Conservation (phyloP, 1,284 basidiomycete genomes). For the Hemileia vastatrix region DNA sequence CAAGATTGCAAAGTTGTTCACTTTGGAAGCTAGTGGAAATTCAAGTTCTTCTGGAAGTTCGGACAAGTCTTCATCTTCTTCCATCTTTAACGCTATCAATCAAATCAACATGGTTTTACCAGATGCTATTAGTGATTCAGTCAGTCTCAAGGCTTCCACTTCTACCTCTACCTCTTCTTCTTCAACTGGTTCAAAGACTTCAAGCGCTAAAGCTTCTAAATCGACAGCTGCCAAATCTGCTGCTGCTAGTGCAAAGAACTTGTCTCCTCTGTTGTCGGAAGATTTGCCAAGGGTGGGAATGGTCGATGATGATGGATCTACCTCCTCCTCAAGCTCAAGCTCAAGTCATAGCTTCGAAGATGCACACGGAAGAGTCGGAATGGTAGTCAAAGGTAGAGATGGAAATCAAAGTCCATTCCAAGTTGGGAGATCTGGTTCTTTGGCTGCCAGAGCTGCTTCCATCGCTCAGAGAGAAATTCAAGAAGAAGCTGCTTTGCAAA, state of each 20-base stretch:
- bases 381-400: constrained; percentile 8
- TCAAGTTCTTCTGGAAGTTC: not conserved
- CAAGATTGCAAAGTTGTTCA: too few relatives aligned
- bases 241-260: not conserved
- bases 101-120: not conserved
- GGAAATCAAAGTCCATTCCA: not conserved
- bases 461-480: not conserved
- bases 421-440: not conserved
- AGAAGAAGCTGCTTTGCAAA: not conserved
- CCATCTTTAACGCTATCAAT: not conserved
- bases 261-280: not conserved
- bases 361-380: constrained; percentile 9
- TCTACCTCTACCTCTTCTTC: too few relatives aligned
- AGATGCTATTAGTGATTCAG: not conserved
- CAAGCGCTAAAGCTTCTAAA: not conserved
- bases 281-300: constrained; percentile 17
- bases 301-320: constrained; percentile 8
- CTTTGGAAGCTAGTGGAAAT: not conserved
- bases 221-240: not conserved
- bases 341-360: not conserved
- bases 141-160: not conserved
- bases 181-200: not conserved
- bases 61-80: not conserved
- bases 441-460: constrained; percentile 13
- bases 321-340: not conserved